phyloP scores from a whole-genome alignment of 2,329 filamentous ascomycete genomes.

The Penicillium sp. region DNA sequence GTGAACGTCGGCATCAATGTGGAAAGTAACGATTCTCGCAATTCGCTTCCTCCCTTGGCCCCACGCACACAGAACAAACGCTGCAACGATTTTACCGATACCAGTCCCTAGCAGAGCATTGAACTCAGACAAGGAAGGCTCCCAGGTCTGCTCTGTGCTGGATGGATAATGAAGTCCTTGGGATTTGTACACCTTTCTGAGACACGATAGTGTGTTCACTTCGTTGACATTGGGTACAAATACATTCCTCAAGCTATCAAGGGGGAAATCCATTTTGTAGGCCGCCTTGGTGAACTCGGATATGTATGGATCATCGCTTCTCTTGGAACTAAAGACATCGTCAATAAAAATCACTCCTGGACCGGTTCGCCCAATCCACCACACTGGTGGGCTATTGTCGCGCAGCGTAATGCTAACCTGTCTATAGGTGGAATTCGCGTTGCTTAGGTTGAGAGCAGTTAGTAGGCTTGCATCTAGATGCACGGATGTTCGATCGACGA shows the following conservation, averaged over 20 bases:
- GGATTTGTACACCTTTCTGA: neutral
- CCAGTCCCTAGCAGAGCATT: neutral
- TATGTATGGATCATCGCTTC: neutral
- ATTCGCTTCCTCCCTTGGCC: neutral
- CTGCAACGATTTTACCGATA: neutral
- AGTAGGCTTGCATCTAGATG: neutral
- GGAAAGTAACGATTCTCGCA: neutral
- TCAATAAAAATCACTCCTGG: constrained; percentile 5
- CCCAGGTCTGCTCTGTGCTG: neutral
- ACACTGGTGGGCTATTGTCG: neutral
- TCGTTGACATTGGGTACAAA: constrained; percentile 1
- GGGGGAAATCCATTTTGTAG: neutral
- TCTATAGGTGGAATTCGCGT: neutral
- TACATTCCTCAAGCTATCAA: neutral
- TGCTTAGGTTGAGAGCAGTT: neutral
- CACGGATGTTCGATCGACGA: neutral
- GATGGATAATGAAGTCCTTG: neutral
- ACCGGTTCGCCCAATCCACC: constrained; percentile 4
- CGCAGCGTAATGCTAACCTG: neutral
- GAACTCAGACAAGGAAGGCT: neutral
- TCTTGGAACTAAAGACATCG: neutral
- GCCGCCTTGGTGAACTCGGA: constrained; percentile 8
- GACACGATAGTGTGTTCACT: neutral
- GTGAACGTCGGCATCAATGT: neutral
- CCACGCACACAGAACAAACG: neutral